Evolutionary conservation across 2,329 filamentous ascomycete species (phyloP).

Genomic region (Clonostachys rhizophaga): DNA sequence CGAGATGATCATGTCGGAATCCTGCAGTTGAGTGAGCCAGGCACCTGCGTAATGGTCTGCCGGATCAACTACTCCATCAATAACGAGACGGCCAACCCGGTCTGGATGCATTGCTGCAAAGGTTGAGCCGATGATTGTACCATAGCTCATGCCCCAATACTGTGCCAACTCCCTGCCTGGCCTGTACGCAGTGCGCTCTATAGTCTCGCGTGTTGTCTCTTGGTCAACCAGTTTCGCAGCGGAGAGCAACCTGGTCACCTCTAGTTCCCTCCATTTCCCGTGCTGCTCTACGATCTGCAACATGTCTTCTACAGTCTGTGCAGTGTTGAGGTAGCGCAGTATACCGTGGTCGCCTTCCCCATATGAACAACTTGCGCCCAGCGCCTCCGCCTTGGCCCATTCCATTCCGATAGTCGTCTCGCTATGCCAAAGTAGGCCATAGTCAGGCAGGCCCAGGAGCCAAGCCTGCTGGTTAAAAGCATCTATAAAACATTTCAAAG

Average conservation of each 20-base stretch:
- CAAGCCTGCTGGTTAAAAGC: background rate
- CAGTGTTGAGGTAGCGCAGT: background rate
- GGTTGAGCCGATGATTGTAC: constrained; percentile 44
- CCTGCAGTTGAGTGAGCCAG: no score
- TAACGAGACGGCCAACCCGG: constrained; percentile 41
- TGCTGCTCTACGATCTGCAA: background rate
- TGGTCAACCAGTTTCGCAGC: no score
- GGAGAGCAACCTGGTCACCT: background rate
- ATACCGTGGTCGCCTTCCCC: background rate
- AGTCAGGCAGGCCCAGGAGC: background rate
- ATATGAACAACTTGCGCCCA: background rate
- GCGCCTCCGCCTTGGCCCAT: background rate
- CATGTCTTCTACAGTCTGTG: background rate
- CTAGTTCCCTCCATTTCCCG: background rate
- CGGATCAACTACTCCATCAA: constrained; percentile 22
- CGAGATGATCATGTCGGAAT: no score
- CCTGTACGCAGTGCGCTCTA: constrained; percentile 12
- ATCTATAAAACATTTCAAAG: background rate
- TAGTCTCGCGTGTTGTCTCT: no score
- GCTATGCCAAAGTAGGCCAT: background rate
- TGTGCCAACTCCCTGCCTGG: constrained; percentile 33
- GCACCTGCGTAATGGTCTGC: background rate
- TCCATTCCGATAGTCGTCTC: background rate
- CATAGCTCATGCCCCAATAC: constrained; percentile 54
- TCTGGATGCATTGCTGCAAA: constrained; percentile 49